Base-by-base conservation (phyloP, 2,329 filamentous ascomycete genomes). In the Grosmannia clavigera region DNA sequence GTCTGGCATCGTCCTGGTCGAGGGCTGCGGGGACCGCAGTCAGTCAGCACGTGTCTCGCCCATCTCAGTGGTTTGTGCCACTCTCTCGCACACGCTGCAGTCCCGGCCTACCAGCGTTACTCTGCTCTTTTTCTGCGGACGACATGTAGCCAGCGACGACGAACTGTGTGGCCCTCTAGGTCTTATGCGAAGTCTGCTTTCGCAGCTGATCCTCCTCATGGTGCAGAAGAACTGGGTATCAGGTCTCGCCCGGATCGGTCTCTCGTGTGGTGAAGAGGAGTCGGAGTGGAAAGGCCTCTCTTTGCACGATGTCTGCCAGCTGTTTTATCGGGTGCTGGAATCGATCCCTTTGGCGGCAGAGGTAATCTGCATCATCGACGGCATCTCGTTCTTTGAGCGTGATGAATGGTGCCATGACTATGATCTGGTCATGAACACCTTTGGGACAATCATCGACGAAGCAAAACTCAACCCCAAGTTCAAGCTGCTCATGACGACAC, bases 401-500 rank as follows among this genome's bases (percentile, higher is more conserved):
- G 56, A 58, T 2, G 57, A 61, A 6, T 60, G 60, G 61, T 38
- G 27, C 9, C 55, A 3, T 9, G 63, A 63, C 38, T 62, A 61
- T 43, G 54, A 59, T 3, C 12, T 53, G 14, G 63, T 57, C 19
- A 55, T 61, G 22, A 16, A 27, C 9, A 54, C 52, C 7, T 51
- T 63, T 19, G n/a, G 29, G 27, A 57, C 38, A 5, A 52, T 59
- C 11, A 40, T 57, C 5, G 50, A 19, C 3, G 51, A 48, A 14
- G 11, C 29, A 16, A 55, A 50, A 6, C 19, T 31, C 12, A 43
- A 50, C 10, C 31, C 35, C 3, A 25, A 43, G 27, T 73, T 74
- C 63, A 69, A 67, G 33, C 65, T 73, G 0, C 61, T 68, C 5
- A 67, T 73, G 0, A 60, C 65, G 6, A 64, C 0, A 65, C 69